A percentile compares a stretch with the other conserved stretches of the same genome.
Evolutionary conservation across 2,329 filamentous ascomycete species (phyloP).

Genomic region (Aspergillus clavatus): DNA sequence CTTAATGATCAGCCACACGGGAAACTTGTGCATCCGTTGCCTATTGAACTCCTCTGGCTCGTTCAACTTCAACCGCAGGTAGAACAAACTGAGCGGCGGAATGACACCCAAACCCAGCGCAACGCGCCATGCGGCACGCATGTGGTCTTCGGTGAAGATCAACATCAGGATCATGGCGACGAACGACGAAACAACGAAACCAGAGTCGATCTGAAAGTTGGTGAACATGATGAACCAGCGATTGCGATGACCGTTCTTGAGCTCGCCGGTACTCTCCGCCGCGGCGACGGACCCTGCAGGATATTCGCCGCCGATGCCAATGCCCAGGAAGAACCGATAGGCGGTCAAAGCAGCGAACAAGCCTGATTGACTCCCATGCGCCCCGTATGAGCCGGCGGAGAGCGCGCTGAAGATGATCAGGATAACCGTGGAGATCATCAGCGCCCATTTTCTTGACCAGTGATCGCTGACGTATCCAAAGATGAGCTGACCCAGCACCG

Average conservation of each 20-base stretch:
- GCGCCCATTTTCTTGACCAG: slow-evolving; percentile 76
- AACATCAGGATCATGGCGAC: slow-evolving; percentile 64
- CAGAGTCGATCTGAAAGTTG: slow-evolving; percentile 79
- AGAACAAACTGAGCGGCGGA: slow-evolving; percentile 68
- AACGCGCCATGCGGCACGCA: slow-evolving; percentile 74
- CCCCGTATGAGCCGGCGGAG: slow-evolving; percentile 70
- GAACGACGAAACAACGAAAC: slow-evolving; percentile 75
- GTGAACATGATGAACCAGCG: slow-evolving; percentile 89
- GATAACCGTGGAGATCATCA: slow-evolving; percentile 76
- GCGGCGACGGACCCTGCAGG: slow-evolving; percentile 69
- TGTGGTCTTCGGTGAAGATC: slow-evolving; percentile 57
- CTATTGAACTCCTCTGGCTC: slow-evolving; percentile 74
- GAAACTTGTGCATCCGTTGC: slow-evolving; percentile 63
- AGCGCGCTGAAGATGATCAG: slow-evolving; percentile 81
- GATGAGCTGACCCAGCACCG: slow-evolving; percentile 72
- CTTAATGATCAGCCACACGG: slow-evolving; percentile 48
- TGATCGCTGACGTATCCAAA: slow-evolving; percentile 80
- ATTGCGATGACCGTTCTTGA: slow-evolving; percentile 76
- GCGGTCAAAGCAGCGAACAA: slow-evolving; percentile 75
- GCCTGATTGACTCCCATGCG: slow-evolving; percentile 61
- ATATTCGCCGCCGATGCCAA: slow-evolving; percentile 66
- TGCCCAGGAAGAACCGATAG: slow-evolving; percentile 76
- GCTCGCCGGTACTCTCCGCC: slow-evolving; percentile 76
- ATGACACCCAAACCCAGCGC: slow-evolving; percentile 72
- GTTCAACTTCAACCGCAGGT: slow-evolving; percentile 66